Base-by-base conservation (phyloP, 2,329 filamentous ascomycete species). In the Xylariaceae sp. region DNA sequence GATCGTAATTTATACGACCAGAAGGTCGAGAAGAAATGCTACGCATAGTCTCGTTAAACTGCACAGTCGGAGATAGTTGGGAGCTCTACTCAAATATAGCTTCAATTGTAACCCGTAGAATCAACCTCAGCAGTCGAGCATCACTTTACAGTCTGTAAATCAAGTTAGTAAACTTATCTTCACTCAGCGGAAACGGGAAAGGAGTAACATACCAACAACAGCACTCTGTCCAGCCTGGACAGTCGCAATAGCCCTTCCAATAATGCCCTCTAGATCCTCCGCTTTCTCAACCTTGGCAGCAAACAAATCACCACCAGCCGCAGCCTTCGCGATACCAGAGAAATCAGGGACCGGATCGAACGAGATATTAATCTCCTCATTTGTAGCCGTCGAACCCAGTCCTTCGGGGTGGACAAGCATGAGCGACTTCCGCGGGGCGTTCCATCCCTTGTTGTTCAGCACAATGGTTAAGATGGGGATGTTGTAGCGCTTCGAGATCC, bases 291-390 rank as follows among this genome's bases (percentile, higher is more conserved):
- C 80, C 56, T 71, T 73, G 0, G 77, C 79, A 0, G 82, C 75
- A 58, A 78, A 78, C 6, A 84, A 71, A 17, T 82, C 76, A 5
- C 82, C 82, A 1, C 79, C 80, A 0, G 80, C 79, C 0, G 83
- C 82, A 0, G 83, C 83, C 73, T 83, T 83, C 17, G 83, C 84
- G 53, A 86, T 84, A 44, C 82, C 83, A 0, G 81, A 71, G 65
- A 83, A 86, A 68, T 86, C 81, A 0, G 83, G 84, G 3, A 76
- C 74, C 0, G 84, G 84, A 30, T 78, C 75, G 61, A 86, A 85
- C 0, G 80, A 82, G 63, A 86, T 85, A 66, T 85, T 85, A 64
- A 85, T 79, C 68, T 86, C 84, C 59, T 84, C 82, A 68, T 85
- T 85, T n/a, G 76, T 80, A 0, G 81, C 80, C 65, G 72, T 75